Conservation (phyloP, 1,284 basidiomycete species). For the Abortiporus biennis region DNA sequence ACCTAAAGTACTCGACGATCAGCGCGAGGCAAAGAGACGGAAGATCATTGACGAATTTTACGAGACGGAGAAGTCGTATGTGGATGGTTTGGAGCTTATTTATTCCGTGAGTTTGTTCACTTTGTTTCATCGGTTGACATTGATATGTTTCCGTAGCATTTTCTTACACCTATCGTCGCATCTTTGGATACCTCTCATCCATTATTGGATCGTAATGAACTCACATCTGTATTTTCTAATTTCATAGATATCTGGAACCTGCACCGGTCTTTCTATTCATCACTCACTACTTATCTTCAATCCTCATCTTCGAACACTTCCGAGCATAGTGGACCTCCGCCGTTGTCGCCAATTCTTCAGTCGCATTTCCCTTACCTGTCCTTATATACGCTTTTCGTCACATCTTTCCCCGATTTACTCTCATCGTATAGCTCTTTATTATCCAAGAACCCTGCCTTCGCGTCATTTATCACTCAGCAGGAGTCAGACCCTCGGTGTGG, state of each 20-base stretch:
- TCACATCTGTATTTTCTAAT: conserved; percentile 81
- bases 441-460: conserved; percentile 48
- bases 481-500: conserved; percentile 65
- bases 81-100: conserved; percentile 75
- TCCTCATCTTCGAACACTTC: conserved; percentile 13
- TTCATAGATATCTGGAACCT: conserved; percentile 91
- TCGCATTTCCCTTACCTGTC: conserved; percentile 51
- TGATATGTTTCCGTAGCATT: conserved; percentile 44
- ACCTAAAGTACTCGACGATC: conserved; percentile 26
- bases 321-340: conserved; percentile 16
- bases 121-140: neutral
- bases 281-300: conserved; percentile 44
- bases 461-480: conserved; percentile 51
- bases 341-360: conserved; percentile 39
- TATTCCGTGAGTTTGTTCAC: conserved; percentile 52
- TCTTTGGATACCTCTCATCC: conserved; percentile 62
- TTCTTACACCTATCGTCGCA: conserved; percentile 69
- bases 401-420: conserved; percentile 67
- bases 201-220: conserved; percentile 60
- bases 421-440: conserved; percentile 47
- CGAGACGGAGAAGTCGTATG: conserved; percentile 75
- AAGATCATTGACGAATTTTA: conserved; percentile 70
- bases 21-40: conserved; percentile 32
- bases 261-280: conserved; percentile 71
- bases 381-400: conserved; percentile 79